These are phyloP conservation scores for Zelopaecilomyces penicillatus DNA, from an alignment of 2,329 filamentous ascomycete species.

Conservation along the genomic window DNA sequence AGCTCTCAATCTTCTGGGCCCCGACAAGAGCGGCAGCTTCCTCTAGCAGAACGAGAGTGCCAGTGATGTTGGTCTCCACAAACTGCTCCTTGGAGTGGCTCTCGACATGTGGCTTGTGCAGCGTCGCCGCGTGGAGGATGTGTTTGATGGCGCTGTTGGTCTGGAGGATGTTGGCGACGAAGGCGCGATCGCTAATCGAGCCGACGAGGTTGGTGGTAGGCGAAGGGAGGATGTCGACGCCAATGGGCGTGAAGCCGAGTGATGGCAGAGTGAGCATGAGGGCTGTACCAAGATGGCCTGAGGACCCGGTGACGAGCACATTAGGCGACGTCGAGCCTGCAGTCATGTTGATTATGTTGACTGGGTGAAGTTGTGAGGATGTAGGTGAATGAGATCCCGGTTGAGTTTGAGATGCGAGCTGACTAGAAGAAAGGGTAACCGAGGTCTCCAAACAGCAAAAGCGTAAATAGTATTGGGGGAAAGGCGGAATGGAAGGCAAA, in stretches of 20 bases:
- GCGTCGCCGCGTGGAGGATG: slow-evolving; percentile 36
- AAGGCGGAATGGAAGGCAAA: too few species aligned
- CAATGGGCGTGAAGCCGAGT: slow-evolving; percentile 31
- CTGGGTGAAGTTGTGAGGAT: too few species aligned
- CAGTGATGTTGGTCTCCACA: slow-evolving; percentile 35
- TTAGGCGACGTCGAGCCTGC: slow-evolving; percentile 6
- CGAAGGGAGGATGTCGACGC: slow-evolving; percentile 34
- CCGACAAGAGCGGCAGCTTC: slow-evolving; percentile 20
- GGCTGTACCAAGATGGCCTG: slow-evolving; percentile 38
- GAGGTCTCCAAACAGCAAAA: too few species aligned
- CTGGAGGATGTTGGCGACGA: slow-evolving; percentile 24
- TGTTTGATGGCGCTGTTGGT: slow-evolving; percentile 26
- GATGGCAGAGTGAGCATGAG: slow-evolving; percentile 34
- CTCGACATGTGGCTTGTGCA: slow-evolving; percentile 40
- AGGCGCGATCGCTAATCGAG: slow-evolving; percentile 27
- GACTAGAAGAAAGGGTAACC: too few species aligned
- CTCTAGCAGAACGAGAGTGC: slow-evolving; percentile 34
- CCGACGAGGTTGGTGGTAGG: slow-evolving; percentile 27
- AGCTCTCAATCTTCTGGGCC: slow-evolving; percentile 23
- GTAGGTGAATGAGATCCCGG: too few species aligned
- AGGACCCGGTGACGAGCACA: slow-evolving; percentile 38
- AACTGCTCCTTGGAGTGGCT: slow-evolving; percentile 36
- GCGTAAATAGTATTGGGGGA: too few species aligned
- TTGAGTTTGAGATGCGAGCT: too few species aligned
- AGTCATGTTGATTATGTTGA: too few species aligned